Evolutionary conservation across 1,284 basidiomycete genomes (phyloP).

Genomic region (Kalmanozyma brasiliensis): DNA sequence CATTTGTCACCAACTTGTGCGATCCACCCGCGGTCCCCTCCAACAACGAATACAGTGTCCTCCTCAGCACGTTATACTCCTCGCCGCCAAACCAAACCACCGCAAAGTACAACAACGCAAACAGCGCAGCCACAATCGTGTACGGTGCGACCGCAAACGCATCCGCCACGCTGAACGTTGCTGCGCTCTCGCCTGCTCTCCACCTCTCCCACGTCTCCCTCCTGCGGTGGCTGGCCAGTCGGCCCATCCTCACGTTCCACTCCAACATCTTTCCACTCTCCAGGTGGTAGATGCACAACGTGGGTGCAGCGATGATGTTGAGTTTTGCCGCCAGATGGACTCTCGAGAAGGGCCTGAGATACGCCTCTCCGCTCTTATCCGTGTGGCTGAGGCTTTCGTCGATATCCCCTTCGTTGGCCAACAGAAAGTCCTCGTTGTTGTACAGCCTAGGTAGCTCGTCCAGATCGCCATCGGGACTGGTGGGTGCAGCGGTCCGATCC

Average conservation of each 20-base stretch:
- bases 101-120: constrained; percentile 44
- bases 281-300: constrained; percentile 67
- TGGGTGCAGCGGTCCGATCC: constrained; percentile 26
- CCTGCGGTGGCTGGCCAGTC: constrained; percentile 12
- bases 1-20: constrained; percentile 8
- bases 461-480: constrained; percentile 24
- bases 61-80: constrained; percentile 37
- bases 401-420: constrained; percentile 68
- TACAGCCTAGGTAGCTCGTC: constrained; percentile 48
- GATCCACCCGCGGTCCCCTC: neutral
- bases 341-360: constrained; percentile 68
- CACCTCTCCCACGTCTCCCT: constrained; percentile 64
- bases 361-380: constrained; percentile 62
- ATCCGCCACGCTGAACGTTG: constrained; percentile 46
- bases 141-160: constrained; percentile 40
- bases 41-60: constrained; percentile 15
- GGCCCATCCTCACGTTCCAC: constrained; percentile 59
- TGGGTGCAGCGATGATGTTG: constrained; percentile 67
- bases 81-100: constrained; percentile 42
- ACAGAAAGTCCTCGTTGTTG: constrained; percentile 67
- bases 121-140: constrained; percentile 29
- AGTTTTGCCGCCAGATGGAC: constrained; percentile 68
- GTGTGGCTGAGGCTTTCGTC: constrained; percentile 63
- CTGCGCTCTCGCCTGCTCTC: constrained; percentile 59
- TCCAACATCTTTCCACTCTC: constrained; percentile 61